phyloP scores from a whole-genome alignment of 345 rosid species.

The Brassica juncea region DNA sequence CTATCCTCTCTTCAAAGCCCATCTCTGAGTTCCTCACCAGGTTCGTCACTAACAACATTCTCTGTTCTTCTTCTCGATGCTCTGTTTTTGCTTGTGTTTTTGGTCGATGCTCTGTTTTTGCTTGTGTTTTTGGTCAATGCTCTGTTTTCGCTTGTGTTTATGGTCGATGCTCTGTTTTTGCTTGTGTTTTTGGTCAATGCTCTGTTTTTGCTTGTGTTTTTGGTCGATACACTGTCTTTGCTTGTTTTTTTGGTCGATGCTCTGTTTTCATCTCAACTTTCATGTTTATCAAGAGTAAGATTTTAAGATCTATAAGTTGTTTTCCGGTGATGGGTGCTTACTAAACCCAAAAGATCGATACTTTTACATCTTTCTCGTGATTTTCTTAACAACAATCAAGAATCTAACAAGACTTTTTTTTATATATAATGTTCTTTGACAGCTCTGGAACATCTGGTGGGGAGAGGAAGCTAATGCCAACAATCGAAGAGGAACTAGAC shows the following conservation, averaged over 20 bases:
- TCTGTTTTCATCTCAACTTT: too few relatives aligned
- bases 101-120: background rate
- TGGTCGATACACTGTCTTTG: background rate
- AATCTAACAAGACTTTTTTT: background rate
- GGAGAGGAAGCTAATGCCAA: conserved; percentile 79
- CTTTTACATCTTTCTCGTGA: background rate
- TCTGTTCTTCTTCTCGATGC: conserved; percentile 6
- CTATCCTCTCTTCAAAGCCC: conserved; percentile 81
- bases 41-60: conserved; percentile 39
- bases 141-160: background rate
- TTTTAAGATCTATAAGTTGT: background rate
- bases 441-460: conserved; percentile 99
- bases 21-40: conserved; percentile 97
- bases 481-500: conserved; percentile 70
- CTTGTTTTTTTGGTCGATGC: background rate
- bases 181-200: background rate
- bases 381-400: background rate
- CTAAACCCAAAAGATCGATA: background rate
- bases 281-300: background rate
- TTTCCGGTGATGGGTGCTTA: background rate
- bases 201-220: background rate
- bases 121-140: background rate
- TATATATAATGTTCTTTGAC: conserved; percentile 21
- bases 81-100: background rate
- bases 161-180: background rate